Evolutionary conservation across 2,329 filamentous ascomycete genomes (phyloP).

Genomic region (Tetracladium maxilliforme): DNA sequence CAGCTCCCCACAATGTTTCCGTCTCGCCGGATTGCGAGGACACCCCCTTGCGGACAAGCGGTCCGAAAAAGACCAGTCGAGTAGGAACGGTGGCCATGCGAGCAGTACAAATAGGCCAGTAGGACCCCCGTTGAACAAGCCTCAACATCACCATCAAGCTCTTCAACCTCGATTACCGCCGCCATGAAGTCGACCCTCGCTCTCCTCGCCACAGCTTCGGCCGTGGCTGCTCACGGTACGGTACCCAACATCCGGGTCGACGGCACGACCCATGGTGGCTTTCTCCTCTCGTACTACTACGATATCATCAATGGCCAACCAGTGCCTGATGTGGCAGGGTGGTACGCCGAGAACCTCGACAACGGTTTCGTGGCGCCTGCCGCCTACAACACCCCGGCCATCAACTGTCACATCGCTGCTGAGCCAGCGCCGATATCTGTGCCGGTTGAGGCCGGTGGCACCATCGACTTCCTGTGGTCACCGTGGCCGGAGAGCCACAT

Average conservation of each 20-base stretch:
- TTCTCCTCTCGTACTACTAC: conserved; percentile 13
- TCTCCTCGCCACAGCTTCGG: conserved; percentile 10
- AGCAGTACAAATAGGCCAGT: too few species aligned
- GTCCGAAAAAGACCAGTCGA: too few species aligned
- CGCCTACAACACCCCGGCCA: conserved; percentile 23
- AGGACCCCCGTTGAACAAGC: too few species aligned
- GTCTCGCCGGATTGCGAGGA: too few species aligned
- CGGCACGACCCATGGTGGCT: conserved; percentile 14
- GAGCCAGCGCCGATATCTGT: conserved; percentile 23
- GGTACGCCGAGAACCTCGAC: conserved; percentile 22
- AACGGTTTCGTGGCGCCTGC: conserved; percentile 33
- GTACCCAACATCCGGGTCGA: conserved; percentile 12
- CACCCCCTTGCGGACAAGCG: too few species aligned
- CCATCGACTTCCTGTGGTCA: conserved; percentile 30
- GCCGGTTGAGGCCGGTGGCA: conserved; percentile 26
- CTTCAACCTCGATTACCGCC: background rate
- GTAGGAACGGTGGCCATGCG: too few species aligned
- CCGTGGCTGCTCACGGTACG: conserved; percentile 22
- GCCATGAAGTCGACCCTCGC: too few species aligned
- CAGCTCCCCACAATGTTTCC: too few species aligned
- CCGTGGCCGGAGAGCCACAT: conserved; percentile 32
- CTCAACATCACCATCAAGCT: background rate
- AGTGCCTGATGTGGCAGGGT: conserved; percentile 23
- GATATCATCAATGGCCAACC: conserved; percentile 10
- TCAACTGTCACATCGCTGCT: conserved; percentile 30